Evolutionary conservation across 169 alveolate genomes (phyloP), one percentile per base, ranked within the genome.

Genomic region (Theileria annulata): DNA sequence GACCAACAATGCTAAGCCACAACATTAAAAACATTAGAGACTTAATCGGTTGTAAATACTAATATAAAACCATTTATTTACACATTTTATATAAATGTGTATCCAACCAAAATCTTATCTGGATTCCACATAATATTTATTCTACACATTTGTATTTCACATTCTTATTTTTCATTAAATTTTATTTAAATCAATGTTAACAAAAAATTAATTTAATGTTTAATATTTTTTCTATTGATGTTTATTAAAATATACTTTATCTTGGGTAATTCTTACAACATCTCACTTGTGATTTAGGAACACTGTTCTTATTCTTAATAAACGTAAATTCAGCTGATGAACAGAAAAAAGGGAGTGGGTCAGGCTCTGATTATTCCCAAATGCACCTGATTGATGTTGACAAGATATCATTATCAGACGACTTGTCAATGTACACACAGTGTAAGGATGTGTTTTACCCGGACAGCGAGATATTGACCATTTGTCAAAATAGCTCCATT

Each of bases 1-100:
- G 99, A 75, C 99, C 99, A 30, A 96, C 99, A 58, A 98, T 98
- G 99, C 97, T 98, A 71, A 94, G 96, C 85, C 96, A 97, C 91
- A 96, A 94, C 84, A 92, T 97, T 33, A 81, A 92, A n/a, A 97
- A 98, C 86, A 98, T 98, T 37, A 93, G 99, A 74, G 99, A 97
- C 66, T 96, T 98, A 59, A 96, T 98, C 86, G 99, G 99, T 28
- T 97, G 94, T 74, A 77, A 60, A 75, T 77, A 84, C 68, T 67
- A 67, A 67, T 42, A 10, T 63, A 54, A 12, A 54, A 21, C 10
- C 4, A 21, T 54, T 54, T 54, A n/a, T 21, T 54, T n/a, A 54
- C 63, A 21, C 3, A 21, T 54, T 17, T 54, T 54, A 54, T n/a
- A 3, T 21, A 54, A 54, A 54, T 54, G 63, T 17, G 63, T n/a